Conservation (phyloP, 306 rosid genomes). For the Corylus heterophylla region DNA sequence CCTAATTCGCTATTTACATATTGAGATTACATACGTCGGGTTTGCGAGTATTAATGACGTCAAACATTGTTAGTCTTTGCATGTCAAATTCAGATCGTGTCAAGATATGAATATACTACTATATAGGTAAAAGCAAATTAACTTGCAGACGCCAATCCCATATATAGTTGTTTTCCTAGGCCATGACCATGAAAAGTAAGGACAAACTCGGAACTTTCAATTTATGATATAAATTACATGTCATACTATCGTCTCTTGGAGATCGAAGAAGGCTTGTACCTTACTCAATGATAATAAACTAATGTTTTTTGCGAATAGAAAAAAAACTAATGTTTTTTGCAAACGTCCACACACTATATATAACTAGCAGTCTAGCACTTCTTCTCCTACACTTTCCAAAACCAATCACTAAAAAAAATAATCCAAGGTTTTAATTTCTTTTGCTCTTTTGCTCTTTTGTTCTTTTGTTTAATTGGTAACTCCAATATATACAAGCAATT, state of each 20-base stretch:
- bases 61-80: no score
- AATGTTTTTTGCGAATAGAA: background rate
- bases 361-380: background rate
- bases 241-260: background rate
- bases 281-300: background rate
- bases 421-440: background rate
- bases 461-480: background rate
- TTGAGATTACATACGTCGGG: no score
- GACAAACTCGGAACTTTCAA: background rate
- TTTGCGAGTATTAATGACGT: no score
- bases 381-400: background rate
- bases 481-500: no score
- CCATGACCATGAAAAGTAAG: background rate
- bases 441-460: background rate
- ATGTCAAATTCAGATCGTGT: no score
- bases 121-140: background rate
- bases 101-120: no score
- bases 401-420: background rate
- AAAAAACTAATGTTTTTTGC: background rate
- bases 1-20: no score
- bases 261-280: background rate
- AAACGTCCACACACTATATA: background rate
- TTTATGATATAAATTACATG: background rate
- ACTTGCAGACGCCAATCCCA: background rate
- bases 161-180: background rate